Conservation (phyloP, 305 asterid genomes). For the Fraxinus sp. region DNA sequence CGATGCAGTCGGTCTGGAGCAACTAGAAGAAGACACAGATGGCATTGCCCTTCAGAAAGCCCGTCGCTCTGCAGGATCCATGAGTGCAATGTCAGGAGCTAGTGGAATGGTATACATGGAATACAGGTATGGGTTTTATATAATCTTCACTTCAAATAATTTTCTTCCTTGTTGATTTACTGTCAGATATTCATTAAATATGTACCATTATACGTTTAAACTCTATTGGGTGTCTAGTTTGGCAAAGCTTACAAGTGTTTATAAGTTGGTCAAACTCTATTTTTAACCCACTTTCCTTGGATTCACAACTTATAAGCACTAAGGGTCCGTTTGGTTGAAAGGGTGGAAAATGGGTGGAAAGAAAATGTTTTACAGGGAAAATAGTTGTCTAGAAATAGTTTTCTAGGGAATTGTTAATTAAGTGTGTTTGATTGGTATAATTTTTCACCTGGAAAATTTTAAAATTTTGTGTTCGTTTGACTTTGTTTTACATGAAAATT, state of each 20-base stretch:
- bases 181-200: not conserved
- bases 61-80: constrained; percentile 65
- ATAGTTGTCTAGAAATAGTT: too few relatives aligned
- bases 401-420: too few relatives aligned
- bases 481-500: too few relatives aligned
- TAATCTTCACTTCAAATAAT: not conserved
- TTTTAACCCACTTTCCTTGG: not conserved
- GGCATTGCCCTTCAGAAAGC: constrained; percentile 86
- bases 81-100: constrained; percentile 92
- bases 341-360: too few relatives aligned
- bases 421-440: too few relatives aligned
- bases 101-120: constrained; percentile 87
- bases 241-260: not conserved
- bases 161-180: not conserved
- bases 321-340: too few relatives aligned
- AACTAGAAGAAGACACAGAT: constrained; percentile 91
- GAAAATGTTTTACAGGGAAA: too few relatives aligned
- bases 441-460: too few relatives aligned
- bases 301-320: not conserved
- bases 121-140: constrained; percentile 43
- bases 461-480: too few relatives aligned
- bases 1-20: constrained; percentile 78
- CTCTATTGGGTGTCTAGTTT: not conserved
- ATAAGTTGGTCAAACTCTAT: not conserved
- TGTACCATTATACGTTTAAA: not conserved